phyloP scores from a whole-genome alignment of 2,329 filamentous ascomycete genomes.

The Eutypa lata region DNA sequence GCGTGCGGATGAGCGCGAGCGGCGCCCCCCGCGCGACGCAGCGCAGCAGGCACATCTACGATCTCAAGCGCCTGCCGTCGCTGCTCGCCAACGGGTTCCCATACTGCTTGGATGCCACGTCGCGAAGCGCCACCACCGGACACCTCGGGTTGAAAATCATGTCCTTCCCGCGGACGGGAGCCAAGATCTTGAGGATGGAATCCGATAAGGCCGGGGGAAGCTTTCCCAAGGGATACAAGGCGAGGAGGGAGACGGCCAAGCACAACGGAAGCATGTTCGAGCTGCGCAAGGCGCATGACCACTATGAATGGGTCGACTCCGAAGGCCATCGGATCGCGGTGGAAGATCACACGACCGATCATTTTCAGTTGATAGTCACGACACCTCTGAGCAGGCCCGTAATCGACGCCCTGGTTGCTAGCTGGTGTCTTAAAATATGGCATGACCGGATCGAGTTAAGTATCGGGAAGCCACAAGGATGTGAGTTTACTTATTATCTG shows the following conservation, averaged over 20 bases:
- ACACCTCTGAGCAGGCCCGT: conserved; percentile 8
- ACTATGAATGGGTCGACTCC: conserved; percentile 17
- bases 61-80: conserved; percentile 19
- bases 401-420: conserved; percentile 20
- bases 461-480: background rate
- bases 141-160: conserved; percentile 13
- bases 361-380: conserved; percentile 14
- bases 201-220: conserved; percentile 8
- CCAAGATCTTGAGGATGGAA: conserved; percentile 13
- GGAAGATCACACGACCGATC: conserved; percentile 10
- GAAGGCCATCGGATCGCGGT: conserved; percentile 16
- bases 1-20: conserved; percentile 9
- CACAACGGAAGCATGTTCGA: conserved; percentile 18
- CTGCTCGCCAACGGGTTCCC: conserved; percentile 17
- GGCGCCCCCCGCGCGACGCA: conserved; percentile 12
- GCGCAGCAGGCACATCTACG: conserved; percentile 17
- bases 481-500: too few species aligned
- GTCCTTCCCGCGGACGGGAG: conserved; percentile 12
- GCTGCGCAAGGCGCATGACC: conserved; percentile 9
- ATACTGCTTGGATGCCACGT: conserved; percentile 16
- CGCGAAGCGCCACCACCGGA: conserved; percentile 9
- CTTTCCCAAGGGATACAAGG: conserved; percentile 19
- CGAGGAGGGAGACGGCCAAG: conserved; percentile 10
- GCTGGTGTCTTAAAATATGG: conserved; percentile 20
- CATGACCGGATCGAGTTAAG: conserved; percentile 9